These are phyloP conservation scores for Croton setiger DNA, from an alignment of 441 rosid genomes.

Conservation along the genomic window DNA sequence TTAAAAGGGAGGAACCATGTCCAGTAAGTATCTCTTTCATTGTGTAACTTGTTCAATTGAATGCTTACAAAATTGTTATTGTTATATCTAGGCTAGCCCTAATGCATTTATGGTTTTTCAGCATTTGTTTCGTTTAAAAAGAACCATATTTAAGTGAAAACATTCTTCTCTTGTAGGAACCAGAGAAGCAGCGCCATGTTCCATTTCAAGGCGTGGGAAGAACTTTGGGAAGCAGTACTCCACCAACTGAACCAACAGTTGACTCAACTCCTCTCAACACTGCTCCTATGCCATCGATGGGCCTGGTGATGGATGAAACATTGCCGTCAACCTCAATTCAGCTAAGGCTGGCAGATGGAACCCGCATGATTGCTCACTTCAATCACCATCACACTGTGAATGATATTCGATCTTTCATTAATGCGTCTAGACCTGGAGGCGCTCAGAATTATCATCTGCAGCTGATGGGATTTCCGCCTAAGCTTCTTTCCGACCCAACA, in stretches of 20 bases:
- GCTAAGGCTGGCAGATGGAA: slow-evolving; percentile 83
- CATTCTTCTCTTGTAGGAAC: slow-evolving; percentile 47
- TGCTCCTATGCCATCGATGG: slow-evolving; percentile 33
- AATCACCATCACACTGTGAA: slow-evolving; percentile 65
- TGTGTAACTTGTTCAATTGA: slow-evolving; percentile 1
- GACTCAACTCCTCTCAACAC: slow-evolving; percentile 30
- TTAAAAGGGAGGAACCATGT: slow-evolving; percentile 67
- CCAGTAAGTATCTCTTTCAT: slow-evolving; percentile 47
- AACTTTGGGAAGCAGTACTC: slow-evolving; percentile 60
- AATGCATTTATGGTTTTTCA: neutral
- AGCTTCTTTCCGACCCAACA: slow-evolving; percentile 50
- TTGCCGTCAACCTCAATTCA: slow-evolving; percentile 80
- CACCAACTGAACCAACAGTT: slow-evolving; percentile 34
- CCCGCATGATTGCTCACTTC: slow-evolving; percentile 65
- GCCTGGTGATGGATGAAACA: slow-evolving; percentile 52
- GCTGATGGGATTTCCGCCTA: slow-evolving; percentile 92
- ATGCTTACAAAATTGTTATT: neutral
- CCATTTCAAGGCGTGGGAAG: slow-evolving; percentile 93
- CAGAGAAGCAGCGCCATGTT: slow-evolving; percentile 45
- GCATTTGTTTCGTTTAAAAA: neutral
- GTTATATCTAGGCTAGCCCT: neutral
- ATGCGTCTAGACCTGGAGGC: slow-evolving; percentile 65
- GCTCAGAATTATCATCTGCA: slow-evolving; percentile 69
- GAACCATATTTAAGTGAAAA: too few relatives aligned
- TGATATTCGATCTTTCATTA: slow-evolving; percentile 60